A percentile compares a stretch with the other conserved stretches of the same genome.
Evolutionary conservation across 805 yeast genomes (phyloP).

Genomic region (Clavispora vitiphila): DNA sequence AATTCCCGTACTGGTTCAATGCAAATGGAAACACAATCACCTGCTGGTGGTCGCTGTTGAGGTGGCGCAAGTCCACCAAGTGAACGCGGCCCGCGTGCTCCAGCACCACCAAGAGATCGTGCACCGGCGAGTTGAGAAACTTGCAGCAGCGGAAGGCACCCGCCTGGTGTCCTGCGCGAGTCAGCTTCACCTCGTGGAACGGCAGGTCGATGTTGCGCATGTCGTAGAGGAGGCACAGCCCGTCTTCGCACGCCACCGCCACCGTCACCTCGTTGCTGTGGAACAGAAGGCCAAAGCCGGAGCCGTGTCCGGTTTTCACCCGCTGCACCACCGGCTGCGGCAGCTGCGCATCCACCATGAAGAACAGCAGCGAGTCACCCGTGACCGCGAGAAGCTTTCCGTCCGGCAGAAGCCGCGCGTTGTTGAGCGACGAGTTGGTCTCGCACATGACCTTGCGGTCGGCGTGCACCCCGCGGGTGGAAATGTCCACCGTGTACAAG

Average conservation of each 20-base stretch:
- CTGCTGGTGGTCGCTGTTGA: slow-evolving; percentile 36
- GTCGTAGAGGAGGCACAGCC: slow-evolving; percentile 73
- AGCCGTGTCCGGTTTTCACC: slow-evolving; percentile 58
- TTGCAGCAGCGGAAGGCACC: slow-evolving; percentile 67
- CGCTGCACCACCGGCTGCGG: slow-evolving; percentile 26
- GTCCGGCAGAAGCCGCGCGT: slow-evolving; percentile 58
- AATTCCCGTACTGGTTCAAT: slow-evolving; percentile 32
- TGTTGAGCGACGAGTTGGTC: slow-evolving; percentile 66
- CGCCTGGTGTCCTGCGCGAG: slow-evolving; percentile 47
- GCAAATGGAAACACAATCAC: slow-evolving; percentile 63
- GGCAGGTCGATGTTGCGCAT: slow-evolving; percentile 54
- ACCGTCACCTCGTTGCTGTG: slow-evolving; percentile 70
- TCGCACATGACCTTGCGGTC: slow-evolving; percentile 41
- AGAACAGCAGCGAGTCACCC: slow-evolving; percentile 73
- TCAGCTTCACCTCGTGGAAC: slow-evolving; percentile 51
- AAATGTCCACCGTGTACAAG: slow-evolving; percentile 60
- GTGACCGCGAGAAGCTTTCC: slow-evolving; percentile 43
- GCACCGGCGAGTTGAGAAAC: slow-evolving; percentile 53
- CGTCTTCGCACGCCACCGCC: slow-evolving; percentile 83
- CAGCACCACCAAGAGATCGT: slow-evolving; percentile 68
- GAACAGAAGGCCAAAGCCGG: slow-evolving; percentile 80
- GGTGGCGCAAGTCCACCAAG: slow-evolving; percentile 71
- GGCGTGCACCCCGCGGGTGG: slow-evolving; percentile 39
- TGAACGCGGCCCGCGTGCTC: slow-evolving; percentile 90
- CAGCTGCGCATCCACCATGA: slow-evolving; percentile 45